Conservation (phyloP, 2,329 filamentous ascomycete genomes). For the Byssochlamys sp. region DNA sequence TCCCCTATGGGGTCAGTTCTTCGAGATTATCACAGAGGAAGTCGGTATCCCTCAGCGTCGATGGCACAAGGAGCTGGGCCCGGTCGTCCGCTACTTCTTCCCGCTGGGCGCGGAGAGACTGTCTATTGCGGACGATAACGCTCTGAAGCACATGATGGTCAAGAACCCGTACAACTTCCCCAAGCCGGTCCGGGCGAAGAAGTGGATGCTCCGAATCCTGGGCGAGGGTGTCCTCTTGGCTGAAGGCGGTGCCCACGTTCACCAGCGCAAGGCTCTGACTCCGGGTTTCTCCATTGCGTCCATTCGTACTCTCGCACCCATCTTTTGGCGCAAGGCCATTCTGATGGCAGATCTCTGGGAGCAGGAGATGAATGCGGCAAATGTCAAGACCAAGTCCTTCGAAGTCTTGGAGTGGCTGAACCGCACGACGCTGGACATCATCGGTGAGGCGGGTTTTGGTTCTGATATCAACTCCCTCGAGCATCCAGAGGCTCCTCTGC, state of each 20-base stretch:
- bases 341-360: constrained; percentile 37
- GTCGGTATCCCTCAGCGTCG: constrained; percentile 34
- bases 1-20: constrained; percentile 38
- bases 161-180: constrained; percentile 35
- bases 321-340: constrained; percentile 36
- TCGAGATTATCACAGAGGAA: constrained; percentile 34
- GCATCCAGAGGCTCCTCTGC: constrained; percentile 27
- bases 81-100: constrained; percentile 40
- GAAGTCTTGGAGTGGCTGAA: constrained; percentile 38
- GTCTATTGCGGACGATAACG: constrained; percentile 36
- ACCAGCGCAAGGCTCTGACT: constrained; percentile 32
- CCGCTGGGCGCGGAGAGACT: constrained; percentile 38
- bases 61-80: constrained; percentile 35
- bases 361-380: constrained; percentile 21
- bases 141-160: constrained; percentile 37
- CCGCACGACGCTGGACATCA: constrained; percentile 37
- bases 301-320: constrained; percentile 28
- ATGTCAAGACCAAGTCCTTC: constrained; percentile 22
- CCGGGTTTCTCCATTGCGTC: constrained; percentile 32
- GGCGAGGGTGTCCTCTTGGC: constrained; percentile 37
- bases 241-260: constrained; percentile 34
- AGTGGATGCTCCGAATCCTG: constrained; percentile 37
- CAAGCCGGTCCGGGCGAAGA: constrained; percentile 28
- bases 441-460: constrained; percentile 34
- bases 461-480: constrained; percentile 33